A percentile compares a stretch with the other conserved stretches of the same genome.
Conservation (phyloP, 805 yeast genomes). For the Wickerhamomyces queroliae region DNA sequence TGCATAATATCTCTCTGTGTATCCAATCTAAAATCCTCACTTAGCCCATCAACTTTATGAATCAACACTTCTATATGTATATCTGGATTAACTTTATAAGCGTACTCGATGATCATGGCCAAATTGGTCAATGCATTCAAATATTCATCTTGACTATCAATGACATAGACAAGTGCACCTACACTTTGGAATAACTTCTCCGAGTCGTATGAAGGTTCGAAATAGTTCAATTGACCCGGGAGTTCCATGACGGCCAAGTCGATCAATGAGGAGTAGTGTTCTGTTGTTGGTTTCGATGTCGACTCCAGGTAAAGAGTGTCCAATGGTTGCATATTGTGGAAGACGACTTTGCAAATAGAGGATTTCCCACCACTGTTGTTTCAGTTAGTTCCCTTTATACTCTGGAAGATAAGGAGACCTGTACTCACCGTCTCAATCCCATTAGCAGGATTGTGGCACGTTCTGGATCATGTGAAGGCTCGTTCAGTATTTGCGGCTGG, state of each 20-base stretch:
- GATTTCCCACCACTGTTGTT: conserved; percentile 73
- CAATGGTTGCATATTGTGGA: conserved; percentile 93
- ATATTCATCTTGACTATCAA: conserved; percentile 94
- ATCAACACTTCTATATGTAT: conserved; percentile 89
- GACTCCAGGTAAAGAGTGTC: conserved; percentile 89
- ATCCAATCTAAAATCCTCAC: conserved; percentile 90
- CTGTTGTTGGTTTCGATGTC: conserved; percentile 84
- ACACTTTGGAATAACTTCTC: conserved; percentile 72
- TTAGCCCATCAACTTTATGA: conserved; percentile 92
- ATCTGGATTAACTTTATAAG: conserved; percentile 75
- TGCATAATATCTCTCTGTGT: conserved; percentile 97
- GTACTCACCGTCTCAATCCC: conserved; percentile 68
- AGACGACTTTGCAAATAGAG: conserved; percentile 91
- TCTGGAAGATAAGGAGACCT: not conserved
- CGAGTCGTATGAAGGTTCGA: conserved; percentile 79
- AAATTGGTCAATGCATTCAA: conserved; percentile 84
- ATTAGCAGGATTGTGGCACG: conserved; percentile 74
- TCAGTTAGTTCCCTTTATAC: conserved; percentile 5
- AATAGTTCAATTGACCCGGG: conserved; percentile 89
- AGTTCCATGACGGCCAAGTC: conserved; percentile 88
- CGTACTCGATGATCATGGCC: conserved; percentile 83
- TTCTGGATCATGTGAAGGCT: conserved; percentile 44
- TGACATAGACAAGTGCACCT: conserved; percentile 90
- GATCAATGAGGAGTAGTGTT: conserved; percentile 75
- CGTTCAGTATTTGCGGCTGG: conserved; percentile 5